Percentiles rank a stretch among this genome's conserved stretches.
These are phyloP conservation scores for Clonostachys rhizophaga DNA, from an alignment of 2,329 filamentous ascomycete genomes.

Conservation along the genomic window DNA sequence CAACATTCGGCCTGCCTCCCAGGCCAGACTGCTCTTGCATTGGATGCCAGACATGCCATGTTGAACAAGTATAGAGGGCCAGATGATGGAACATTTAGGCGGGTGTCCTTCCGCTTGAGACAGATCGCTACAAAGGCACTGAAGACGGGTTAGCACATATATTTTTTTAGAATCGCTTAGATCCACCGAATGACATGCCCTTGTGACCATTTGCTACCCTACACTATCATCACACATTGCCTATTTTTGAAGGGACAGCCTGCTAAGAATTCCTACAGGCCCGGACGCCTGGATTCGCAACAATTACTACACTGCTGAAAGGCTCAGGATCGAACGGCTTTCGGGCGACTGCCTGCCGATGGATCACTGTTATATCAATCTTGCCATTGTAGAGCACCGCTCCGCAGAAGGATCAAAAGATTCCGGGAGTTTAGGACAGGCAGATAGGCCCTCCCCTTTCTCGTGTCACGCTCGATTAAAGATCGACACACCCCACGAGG, in stretches of 20 bases:
- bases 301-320: constrained; percentile 11
- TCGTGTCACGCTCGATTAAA: constrained; percentile 18
- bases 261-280: not conserved
- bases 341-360: constrained; percentile 23
- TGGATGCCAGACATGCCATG: constrained; percentile 11
- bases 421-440: too few species aligned
- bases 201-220: too few species aligned
- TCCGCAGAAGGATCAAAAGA: too few species aligned
- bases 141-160: constrained; percentile 9
- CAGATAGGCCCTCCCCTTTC: constrained; percentile 11
- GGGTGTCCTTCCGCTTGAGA: too few species aligned
- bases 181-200: constrained; percentile 5
- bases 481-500: constrained; percentile 12
- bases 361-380: constrained; percentile 32
- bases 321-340: constrained; percentile 24
- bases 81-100: constrained; percentile 7
- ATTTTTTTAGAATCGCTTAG: constrained; percentile 7
- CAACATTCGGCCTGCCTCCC: constrained; percentile 12
- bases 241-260: too few species aligned
- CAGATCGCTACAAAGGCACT: too few species aligned
- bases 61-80: constrained; percentile 18
- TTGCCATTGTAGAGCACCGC: constrained; percentile 23
- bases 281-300: constrained; percentile 14
- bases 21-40: constrained; percentile 10
- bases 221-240: too few species aligned